Conservation (phyloP, 306 rosid genomes). For the Fragaria vesca region DNA sequence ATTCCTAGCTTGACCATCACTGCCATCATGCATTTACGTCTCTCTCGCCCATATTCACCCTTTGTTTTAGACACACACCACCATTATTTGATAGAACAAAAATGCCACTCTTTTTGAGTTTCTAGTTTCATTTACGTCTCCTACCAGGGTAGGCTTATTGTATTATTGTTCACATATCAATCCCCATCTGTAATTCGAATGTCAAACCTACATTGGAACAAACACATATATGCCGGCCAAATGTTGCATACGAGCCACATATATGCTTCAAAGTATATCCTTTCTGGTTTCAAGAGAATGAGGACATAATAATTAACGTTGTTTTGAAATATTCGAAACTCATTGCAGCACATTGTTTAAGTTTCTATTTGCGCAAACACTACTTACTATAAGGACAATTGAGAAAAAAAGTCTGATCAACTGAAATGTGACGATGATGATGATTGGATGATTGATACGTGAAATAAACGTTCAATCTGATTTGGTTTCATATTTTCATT, state of each 20-base stretch:
- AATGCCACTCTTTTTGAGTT: not conserved
- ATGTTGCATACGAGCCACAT: not conserved
- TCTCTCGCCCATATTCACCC: not conserved
- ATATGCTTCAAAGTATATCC: not conserved
- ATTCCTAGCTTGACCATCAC: not conserved
- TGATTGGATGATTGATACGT: not conserved
- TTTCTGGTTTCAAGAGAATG: not conserved
- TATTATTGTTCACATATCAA: not conserved
- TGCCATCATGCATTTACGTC: not conserved
- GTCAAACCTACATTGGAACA: slow-evolving; percentile 20
- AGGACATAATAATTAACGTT: not conserved
- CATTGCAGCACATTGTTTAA: not conserved
- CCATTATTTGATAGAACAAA: too few relatives aligned
- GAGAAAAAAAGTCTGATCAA: too few relatives aligned
- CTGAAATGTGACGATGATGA: too few relatives aligned
- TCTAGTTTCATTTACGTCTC: not conserved
- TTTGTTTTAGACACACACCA: too few relatives aligned
- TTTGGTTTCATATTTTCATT: not conserved
- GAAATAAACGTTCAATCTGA: not conserved
- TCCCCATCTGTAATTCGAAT: slow-evolving; percentile 19
- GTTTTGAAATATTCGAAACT: not conserved
- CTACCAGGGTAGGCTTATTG: too few relatives aligned
- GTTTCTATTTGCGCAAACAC: not conserved
- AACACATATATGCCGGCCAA: not conserved
- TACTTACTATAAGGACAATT: too few relatives aligned